Conservation (phyloP, 208 protist species). For the Acanthamoeba healyi region DNA sequence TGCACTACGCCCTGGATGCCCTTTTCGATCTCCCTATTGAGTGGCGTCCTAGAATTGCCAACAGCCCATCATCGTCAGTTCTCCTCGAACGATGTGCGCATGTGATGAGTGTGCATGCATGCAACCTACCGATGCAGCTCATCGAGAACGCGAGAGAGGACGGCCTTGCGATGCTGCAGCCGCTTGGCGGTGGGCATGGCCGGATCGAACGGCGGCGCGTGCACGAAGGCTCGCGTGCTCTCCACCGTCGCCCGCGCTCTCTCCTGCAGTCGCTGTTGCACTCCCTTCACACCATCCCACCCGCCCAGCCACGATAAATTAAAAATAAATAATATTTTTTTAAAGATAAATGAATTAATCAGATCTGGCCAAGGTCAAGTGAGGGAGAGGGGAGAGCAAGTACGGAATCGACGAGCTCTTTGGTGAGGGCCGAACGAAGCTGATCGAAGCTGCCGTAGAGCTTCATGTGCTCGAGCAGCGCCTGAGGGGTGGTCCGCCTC, state of each 20-base stretch:
- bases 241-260: constrained; percentile 10
- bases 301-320: too few relatives aligned
- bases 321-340: too few relatives aligned
- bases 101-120: too few relatives aligned
- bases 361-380: too few relatives aligned
- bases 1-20: constrained; percentile 44
- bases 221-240: constrained; percentile 23
- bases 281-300: not conserved
- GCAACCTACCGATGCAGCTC: constrained; percentile 23
- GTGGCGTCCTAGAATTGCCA: not conserved
- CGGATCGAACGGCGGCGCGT: constrained; percentile 17
- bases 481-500: not conserved
- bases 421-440: not conserved
- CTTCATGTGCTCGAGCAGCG: constrained; percentile 29
- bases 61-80: too few relatives aligned
- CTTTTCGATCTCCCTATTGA: constrained; percentile 21
- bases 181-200: constrained; percentile 30
- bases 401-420: constrained; percentile 1
- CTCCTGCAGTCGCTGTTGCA: constrained; percentile 13
- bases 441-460: constrained; percentile 6
- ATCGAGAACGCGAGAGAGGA: constrained; percentile 27
- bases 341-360: too few relatives aligned
- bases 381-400: not conserved
- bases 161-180: constrained; percentile 13
- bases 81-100: too few relatives aligned